Conservation (phyloP, 2,329 filamentous ascomycete species). For the Dryadomyces quercivorus region DNA sequence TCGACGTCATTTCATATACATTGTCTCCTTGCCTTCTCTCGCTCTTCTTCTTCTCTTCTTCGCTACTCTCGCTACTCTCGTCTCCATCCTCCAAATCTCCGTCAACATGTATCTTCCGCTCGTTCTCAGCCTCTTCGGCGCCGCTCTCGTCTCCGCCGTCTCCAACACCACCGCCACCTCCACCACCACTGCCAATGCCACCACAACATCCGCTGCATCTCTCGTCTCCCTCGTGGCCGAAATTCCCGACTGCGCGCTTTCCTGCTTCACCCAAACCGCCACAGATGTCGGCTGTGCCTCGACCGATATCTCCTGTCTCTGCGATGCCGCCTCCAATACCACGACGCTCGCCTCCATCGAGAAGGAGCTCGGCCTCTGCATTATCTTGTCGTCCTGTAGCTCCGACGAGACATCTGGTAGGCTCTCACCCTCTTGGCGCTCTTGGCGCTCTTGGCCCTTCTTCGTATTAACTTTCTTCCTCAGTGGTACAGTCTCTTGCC, state of each 20-base stretch:
- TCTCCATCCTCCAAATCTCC: background rate
- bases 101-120: background rate
- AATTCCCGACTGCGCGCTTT: slow-evolving; percentile 15
- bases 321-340: slow-evolving; percentile 9
- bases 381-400: slow-evolving; percentile 7
- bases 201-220: slow-evolving; percentile 2
- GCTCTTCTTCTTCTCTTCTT: background rate
- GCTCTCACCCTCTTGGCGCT: background rate
- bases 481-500: slow-evolving; percentile 5
- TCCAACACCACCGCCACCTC: background rate
- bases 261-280: slow-evolving; percentile 13
- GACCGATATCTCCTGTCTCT: slow-evolving; percentile 16
- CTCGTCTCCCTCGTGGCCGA: slow-evolving; percentile 13
- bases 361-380: slow-evolving; percentile 10
- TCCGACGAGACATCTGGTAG: slow-evolving; percentile 1
- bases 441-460: no score
- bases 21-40: background rate
- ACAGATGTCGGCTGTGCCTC: slow-evolving; percentile 11
- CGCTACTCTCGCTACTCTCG: background rate
- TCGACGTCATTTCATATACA: background rate
- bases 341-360: slow-evolving; percentile 1
- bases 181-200: background rate
- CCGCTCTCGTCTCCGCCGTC: background rate
- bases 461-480: no score
- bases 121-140: background rate